These are phyloP conservation scores for Mortierella sp. DNA, from an alignment of 371 early-diverging fungal genomes.

Conservation along the genomic window DNA sequence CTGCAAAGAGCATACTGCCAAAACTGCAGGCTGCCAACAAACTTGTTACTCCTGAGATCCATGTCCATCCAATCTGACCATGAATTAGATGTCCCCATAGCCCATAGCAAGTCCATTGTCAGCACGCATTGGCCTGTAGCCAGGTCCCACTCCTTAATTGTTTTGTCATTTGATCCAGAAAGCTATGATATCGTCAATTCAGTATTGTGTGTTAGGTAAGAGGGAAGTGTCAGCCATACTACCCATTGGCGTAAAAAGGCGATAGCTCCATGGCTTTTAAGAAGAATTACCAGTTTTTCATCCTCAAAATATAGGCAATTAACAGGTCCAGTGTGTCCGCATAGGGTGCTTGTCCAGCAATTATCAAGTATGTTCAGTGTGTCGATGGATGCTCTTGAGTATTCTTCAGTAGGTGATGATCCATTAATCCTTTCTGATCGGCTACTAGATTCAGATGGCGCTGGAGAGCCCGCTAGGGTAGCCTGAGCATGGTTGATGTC, in stretches of 20 bases:
- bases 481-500: slow-evolving; percentile 60
- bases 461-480: slow-evolving; percentile 52
- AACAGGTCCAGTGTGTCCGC: slow-evolving; percentile 68
- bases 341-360: slow-evolving; percentile 61
- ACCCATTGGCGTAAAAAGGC: neutral
- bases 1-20: slow-evolving; percentile 86
- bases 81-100: slow-evolving; percentile 56
- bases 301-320: slow-evolving; percentile 66
- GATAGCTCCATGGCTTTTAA: neutral
- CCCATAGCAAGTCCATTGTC: slow-evolving; percentile 80
- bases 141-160: slow-evolving; percentile 92
- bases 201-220: neutral
- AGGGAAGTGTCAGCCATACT: neutral
- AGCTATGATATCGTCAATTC: slow-evolving; percentile 55
- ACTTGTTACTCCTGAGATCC: slow-evolving; percentile 60
- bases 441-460: slow-evolving; percentile 36
- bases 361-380: slow-evolving; percentile 47
- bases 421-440: slow-evolving; percentile 21
- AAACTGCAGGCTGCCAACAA: slow-evolving; percentile 83
- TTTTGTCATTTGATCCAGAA: slow-evolving; percentile 90
- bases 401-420: slow-evolving; percentile 6
- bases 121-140: slow-evolving; percentile 77
- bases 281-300: slow-evolving; percentile 54
- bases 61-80: slow-evolving; percentile 47
- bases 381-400: slow-evolving; percentile 31